Conservation (phyloP, 1,139 yeast genomes). For the Suhomyces chickasaworum region DNA sequence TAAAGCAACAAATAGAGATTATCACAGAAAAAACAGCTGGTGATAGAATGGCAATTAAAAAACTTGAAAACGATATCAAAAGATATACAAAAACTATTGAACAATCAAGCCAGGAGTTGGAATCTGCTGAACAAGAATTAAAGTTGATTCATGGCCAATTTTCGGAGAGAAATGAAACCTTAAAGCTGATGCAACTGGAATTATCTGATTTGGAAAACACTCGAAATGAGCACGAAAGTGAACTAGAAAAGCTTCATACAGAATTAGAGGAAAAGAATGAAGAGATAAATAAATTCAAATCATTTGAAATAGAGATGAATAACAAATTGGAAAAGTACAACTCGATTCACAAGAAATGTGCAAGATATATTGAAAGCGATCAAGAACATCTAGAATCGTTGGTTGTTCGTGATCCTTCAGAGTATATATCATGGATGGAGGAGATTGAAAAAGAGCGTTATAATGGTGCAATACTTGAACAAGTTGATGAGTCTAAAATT, state of each 20-base stretch:
- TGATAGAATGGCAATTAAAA: constrained; percentile 61
- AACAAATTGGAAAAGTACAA: constrained; percentile 65
- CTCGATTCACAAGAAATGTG: constrained; percentile 43
- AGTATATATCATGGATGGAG: constrained; percentile 53
- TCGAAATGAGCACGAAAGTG: constrained; percentile 37
- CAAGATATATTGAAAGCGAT: constrained; percentile 39
- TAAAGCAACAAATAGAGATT: constrained; percentile 67
- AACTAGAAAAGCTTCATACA: constrained; percentile 41
- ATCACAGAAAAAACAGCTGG: constrained; percentile 60
- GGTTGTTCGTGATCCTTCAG: constrained; percentile 54
- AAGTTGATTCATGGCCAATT: constrained; percentile 30
- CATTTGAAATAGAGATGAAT: constrained; percentile 69
- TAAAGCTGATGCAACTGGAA: constrained; percentile 34
- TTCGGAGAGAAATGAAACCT: constrained; percentile 37
- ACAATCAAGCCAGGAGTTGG: constrained; percentile 42
- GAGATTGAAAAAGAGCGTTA: constrained; percentile 39
- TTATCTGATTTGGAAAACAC: constrained; percentile 27
- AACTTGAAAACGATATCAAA: constrained; percentile 65
- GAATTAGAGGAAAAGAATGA: constrained; percentile 53
- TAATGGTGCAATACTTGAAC: constrained; percentile 40
- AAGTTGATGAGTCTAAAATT: constrained; percentile 56
- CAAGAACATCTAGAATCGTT: constrained; percentile 41
- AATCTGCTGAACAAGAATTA: constrained; percentile 32
- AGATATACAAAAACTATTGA: constrained; percentile 53
- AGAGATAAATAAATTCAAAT: constrained; percentile 61